phyloP scores from a whole-genome alignment of 2,329 filamentous ascomycete species.

The Thermothelomyces thermophilus region DNA sequence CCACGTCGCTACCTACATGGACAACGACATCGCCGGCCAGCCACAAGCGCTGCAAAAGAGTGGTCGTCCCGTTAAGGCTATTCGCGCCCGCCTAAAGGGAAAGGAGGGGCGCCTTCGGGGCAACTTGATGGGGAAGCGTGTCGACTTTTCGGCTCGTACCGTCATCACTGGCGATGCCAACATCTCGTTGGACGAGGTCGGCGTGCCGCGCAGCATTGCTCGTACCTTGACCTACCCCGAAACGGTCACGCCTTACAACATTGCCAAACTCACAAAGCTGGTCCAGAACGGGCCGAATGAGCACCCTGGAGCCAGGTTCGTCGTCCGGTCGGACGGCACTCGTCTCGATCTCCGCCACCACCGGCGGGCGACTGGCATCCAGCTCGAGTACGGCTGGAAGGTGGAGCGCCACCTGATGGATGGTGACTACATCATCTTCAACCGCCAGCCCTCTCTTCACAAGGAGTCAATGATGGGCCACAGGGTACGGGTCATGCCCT shows the following conservation, averaged over 20 bases:
- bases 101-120: slow-evolving; percentile 97
- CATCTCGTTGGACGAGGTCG: slow-evolving; percentile 91
- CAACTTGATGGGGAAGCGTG: slow-evolving; percentile 99
- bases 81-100: slow-evolving; percentile 94
- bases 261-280: slow-evolving; percentile 79
- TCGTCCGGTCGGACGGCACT: slow-evolving; percentile 88
- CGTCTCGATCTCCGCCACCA: slow-evolving; percentile 93
- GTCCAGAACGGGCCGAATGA: slow-evolving; percentile 92
- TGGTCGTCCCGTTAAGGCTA: slow-evolving; percentile 91
- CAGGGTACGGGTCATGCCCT: slow-evolving; percentile 94
- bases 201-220: slow-evolving; percentile 90
- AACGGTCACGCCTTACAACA: slow-evolving; percentile 96
- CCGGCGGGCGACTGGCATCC: slow-evolving; percentile 78
- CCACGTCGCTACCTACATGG: slow-evolving; percentile 98
- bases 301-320: slow-evolving; percentile 93
- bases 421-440: slow-evolving; percentile 98
- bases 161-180: slow-evolving; percentile 99
- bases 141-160: slow-evolving; percentile 98
- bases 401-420: slow-evolving; percentile 95
- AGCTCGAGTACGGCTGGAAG: slow-evolving; percentile 94
- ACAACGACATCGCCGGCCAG: slow-evolving; percentile 95
- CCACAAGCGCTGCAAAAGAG: slow-evolving; percentile 95
- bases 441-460: slow-evolving; percentile 96
- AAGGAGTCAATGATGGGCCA: slow-evolving; percentile 99
- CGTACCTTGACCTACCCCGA: slow-evolving; percentile 92